Evolutionary conservation across 805 yeast species (phyloP), one percentile per base, ranked within the genome.

Genomic region (Wickerhamiella lipophila): DNA sequence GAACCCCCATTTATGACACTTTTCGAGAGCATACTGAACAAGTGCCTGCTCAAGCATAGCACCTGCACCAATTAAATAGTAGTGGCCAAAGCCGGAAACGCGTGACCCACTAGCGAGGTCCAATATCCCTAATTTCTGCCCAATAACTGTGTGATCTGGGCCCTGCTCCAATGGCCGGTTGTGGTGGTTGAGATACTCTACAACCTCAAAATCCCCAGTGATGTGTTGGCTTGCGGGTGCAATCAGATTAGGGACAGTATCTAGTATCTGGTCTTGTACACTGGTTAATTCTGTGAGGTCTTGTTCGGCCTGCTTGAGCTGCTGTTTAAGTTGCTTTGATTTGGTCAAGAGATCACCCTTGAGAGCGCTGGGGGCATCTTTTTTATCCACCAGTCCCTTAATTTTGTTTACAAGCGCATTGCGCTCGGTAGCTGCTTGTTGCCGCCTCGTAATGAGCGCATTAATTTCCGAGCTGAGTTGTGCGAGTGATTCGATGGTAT

Each of bases 41-140:
- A 92, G 68, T 0, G 98, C 98, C 60, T 83, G 94, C 60, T 92
- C 98, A 44, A 92, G 65, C 30, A 79, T 67, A 0, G 96, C 96
- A 16, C 92, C 96, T 53, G 82, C 94, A 16, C 85, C 84, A 1
- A 81, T 52, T 5, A 92, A 65, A 58, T 84, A 92, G 61, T 87
- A 88, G 0, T 70, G 64, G 2, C 69, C 69, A n/a, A 76, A 64
- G 0, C 96, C 96, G 6, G 92, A 75, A 1, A 85, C 76, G 27
- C 73, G 69, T 0, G 96, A 69, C 0, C 95, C 96, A 0, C 75
- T 68, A 15, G 69, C 67, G 47, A 92, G 74, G 51, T 92, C 92
- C 22, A 86, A 65, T 22, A 89, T 64, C 0, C 78, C 76, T 30
- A 85, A 71, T n/a, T 66, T 63, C 19, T 72, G 76, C 54, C 84